phyloP scores from a whole-genome alignment of 148 eudicot genomes.

The Nepenthes gracilis region DNA sequence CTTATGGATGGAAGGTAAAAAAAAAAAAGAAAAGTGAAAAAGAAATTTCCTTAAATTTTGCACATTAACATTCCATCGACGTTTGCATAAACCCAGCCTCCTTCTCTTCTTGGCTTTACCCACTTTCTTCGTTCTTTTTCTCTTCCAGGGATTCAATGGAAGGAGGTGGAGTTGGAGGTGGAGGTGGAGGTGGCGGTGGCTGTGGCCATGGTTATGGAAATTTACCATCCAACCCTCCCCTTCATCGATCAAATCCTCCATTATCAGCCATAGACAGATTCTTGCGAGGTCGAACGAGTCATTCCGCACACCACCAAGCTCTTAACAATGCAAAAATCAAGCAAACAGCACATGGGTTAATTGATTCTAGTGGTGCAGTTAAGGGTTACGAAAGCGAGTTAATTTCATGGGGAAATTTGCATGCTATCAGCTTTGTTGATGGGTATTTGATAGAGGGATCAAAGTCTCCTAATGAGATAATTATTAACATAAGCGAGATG shows the following conservation, averaged over 20 bases:
- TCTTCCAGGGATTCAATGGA: background rate
- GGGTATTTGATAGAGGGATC: slow-evolving; percentile 10
- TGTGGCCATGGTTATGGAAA: background rate
- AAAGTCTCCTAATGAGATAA: background rate
- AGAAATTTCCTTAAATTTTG: background rate
- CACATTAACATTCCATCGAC: background rate
- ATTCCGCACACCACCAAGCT: background rate
- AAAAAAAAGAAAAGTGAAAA: background rate
- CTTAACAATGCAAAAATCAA: background rate
- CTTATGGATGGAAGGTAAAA: background rate
- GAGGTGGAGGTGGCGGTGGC: background rate
- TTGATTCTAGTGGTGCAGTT: background rate
- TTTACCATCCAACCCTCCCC: background rate
- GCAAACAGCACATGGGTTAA: background rate
- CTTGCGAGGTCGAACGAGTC: background rate
- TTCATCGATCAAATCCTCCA: background rate
- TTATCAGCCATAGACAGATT: slow-evolving; percentile 1
- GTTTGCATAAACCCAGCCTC: background rate
- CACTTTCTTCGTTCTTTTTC: background rate
- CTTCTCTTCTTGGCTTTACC: background rate
- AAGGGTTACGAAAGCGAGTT: background rate
- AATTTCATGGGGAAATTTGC: background rate
- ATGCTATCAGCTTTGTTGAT: slow-evolving; percentile 3
- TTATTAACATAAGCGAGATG: background rate
- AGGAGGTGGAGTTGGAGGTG: too few relatives aligned